These are phyloP conservation scores for Austroboletus rostrupii DNA, from an alignment of 1,284 basidiomycete genomes.

Conservation along the genomic window DNA sequence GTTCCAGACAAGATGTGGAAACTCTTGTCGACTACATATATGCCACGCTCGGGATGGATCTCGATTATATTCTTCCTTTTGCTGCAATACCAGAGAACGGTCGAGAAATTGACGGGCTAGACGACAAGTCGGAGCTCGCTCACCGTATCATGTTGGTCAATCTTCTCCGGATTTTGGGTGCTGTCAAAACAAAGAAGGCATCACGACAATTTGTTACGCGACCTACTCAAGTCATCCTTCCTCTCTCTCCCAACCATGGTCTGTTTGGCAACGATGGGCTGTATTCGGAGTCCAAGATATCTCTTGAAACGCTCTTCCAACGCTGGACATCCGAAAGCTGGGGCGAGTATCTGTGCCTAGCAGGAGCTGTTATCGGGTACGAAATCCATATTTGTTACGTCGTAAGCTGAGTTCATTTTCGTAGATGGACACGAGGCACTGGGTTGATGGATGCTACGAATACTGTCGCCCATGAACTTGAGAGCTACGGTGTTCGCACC, in stretches of 20 bases:
- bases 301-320: constrained; percentile 96
- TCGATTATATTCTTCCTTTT: constrained; percentile 98
- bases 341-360: constrained; percentile 98
- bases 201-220: constrained; percentile 94
- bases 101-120: constrained; percentile 93
- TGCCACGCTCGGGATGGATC: constrained; percentile 87
- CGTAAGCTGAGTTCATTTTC: constrained; percentile 14
- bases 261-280: constrained; percentile 97
- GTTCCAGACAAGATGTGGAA: constrained; percentile 96
- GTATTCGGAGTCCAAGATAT: constrained; percentile 98
- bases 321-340: constrained; percentile 98
- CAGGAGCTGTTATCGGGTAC: constrained; percentile 96
- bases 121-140: constrained; percentile 96
- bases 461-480: constrained; percentile 91
- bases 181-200: constrained; percentile 97
- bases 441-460: constrained; percentile 96
- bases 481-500: constrained; percentile 91
- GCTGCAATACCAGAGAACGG: constrained; percentile 98
- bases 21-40: constrained; percentile 98
- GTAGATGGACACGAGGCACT: constrained; percentile 94
- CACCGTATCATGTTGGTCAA: constrained; percentile 97
- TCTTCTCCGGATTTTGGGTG: constrained; percentile 90
- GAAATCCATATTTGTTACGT: constrained; percentile 9
- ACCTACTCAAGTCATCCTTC: constrained; percentile 96
- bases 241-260: constrained; percentile 96